Evolutionary conservation across 176 grass and related monocot genomes (phyloP), one percentile per base, ranked within the genome.

Genomic region (Luzula sylvatica): DNA sequence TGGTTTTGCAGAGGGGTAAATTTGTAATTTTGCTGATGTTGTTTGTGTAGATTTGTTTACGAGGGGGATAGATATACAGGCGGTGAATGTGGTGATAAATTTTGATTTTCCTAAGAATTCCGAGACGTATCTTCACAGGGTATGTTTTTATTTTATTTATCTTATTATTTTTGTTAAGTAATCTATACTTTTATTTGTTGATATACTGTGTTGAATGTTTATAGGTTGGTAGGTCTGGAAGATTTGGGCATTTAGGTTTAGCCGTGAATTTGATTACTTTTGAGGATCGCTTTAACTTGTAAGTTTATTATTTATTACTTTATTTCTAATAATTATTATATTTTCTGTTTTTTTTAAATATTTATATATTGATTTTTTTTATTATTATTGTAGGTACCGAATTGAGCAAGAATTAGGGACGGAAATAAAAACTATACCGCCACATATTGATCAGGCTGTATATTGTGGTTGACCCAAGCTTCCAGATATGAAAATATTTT

Each of bases 401-500:
- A 96, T 89, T 67, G 90, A 96, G 50, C 83, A 96, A 75, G 90
- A 96, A 52, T 77, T 96, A 65, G 90, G 90, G 27, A 96, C 90
- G 27, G 90, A 96, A 61, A 96, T 96, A 76, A 96, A 96, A 67
- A 61, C 73, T 32, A 89, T 96, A 70, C 90, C 90, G 46, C 70
- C 79, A 57, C 83, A 86, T 70, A 96, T 96, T 59, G 90, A 96
- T 49, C 81, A 88, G 70, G 54, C 84, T 35, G 78, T 96, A 70
- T 96, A 96, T 61, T 96, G 90, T 59, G 74, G 80, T 61, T 96
- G 65, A 86, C 55, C 41, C 17, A 45, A 8, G 15, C 25, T 49
- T 24, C 19, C 47, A 49, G 62, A 55, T 62, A 63, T 42, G 26
- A 58, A 65, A 56, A 56, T 38, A 38, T 23, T 23, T 56, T 22